These are phyloP conservation scores for Rosa rugosa DNA, from an alignment of 306 rosid species.

Conservation along the genomic window DNA sequence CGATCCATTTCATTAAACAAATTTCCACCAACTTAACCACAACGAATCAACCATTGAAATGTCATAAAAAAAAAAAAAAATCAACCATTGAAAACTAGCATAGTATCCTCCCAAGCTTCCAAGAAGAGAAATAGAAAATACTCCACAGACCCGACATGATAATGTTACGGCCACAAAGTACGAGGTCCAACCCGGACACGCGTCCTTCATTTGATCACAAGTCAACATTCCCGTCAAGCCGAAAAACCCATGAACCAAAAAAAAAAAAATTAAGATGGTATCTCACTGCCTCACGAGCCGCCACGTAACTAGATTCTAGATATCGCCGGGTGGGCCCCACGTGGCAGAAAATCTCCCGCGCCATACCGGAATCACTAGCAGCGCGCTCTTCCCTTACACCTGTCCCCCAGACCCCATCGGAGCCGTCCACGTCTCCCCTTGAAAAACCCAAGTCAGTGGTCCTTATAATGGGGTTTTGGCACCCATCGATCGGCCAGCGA, in stretches of 20 bases:
- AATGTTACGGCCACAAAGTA: neutral
- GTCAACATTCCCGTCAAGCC: constrained; percentile 15
- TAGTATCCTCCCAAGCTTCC: too few relatives aligned
- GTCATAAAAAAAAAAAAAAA: too few relatives aligned
- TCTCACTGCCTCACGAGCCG: constrained; percentile 20
- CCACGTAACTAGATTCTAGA: constrained; percentile 50
- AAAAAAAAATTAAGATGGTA: neutral
- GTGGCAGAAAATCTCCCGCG: constrained; percentile 25
- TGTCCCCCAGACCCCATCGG: constrained; percentile 23
- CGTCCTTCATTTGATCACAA: constrained; percentile 2
- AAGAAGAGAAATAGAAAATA: neutral
- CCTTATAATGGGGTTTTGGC: constrained; percentile 34
- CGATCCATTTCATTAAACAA: too few relatives aligned
- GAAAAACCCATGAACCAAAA: neutral
- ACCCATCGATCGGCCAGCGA: constrained; percentile 2
- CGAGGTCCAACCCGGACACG: constrained; percentile 35
- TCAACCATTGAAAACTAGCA: too few relatives aligned
- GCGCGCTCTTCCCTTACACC: constrained; percentile 43
- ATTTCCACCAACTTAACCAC: too few relatives aligned
- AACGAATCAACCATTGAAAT: too few relatives aligned
- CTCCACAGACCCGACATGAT: neutral
- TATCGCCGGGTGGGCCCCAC: constrained; percentile 25
- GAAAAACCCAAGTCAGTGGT: constrained; percentile 38
- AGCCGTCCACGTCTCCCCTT: constrained; percentile 66
- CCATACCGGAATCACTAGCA: constrained; percentile 34